These are phyloP conservation scores for Colletotrichum siamense DNA, from an alignment of 2,329 filamentous ascomycete species.

Conservation along the genomic window DNA sequence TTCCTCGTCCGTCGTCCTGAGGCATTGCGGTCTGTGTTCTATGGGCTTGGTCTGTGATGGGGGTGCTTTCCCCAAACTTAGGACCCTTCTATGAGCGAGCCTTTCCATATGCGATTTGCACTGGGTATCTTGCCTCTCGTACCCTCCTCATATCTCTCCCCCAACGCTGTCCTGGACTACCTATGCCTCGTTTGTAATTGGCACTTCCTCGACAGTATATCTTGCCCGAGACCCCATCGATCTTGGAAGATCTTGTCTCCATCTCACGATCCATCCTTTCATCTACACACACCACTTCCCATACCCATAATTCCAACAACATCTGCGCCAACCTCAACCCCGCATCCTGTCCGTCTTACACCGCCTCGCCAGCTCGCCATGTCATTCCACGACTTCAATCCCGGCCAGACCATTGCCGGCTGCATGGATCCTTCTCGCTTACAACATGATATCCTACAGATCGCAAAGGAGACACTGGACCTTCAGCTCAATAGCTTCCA, in stretches of 20 bases:
- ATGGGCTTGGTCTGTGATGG: background rate
- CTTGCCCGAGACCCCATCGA: background rate
- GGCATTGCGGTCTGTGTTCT: background rate
- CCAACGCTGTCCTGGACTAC: background rate
- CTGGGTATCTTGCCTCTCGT: conserved; percentile 1
- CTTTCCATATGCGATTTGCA: background rate
- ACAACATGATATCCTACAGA: background rate
- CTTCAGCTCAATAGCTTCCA: conserved; percentile 16
- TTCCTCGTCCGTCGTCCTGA: background rate
- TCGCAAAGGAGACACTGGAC: conserved; percentile 6
- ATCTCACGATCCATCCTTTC: background rate
- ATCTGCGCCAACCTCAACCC: background rate
- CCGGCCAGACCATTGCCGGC: conserved; percentile 9
- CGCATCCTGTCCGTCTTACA: background rate
- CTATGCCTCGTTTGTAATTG: background rate
- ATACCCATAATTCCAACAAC: background rate
- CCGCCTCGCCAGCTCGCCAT: background rate
- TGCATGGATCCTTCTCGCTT: conserved; percentile 4
- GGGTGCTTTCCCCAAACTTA: background rate
- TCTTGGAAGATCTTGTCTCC: background rate
- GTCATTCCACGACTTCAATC: conserved; percentile 3
- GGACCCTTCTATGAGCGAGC: background rate
- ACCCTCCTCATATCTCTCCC: background rate
- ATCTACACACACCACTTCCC: background rate
- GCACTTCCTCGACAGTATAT: background rate